These are phyloP conservation scores for Suhomyces coccinellae DNA, from an alignment of 1,139 yeast species.

Conservation along the genomic window DNA sequence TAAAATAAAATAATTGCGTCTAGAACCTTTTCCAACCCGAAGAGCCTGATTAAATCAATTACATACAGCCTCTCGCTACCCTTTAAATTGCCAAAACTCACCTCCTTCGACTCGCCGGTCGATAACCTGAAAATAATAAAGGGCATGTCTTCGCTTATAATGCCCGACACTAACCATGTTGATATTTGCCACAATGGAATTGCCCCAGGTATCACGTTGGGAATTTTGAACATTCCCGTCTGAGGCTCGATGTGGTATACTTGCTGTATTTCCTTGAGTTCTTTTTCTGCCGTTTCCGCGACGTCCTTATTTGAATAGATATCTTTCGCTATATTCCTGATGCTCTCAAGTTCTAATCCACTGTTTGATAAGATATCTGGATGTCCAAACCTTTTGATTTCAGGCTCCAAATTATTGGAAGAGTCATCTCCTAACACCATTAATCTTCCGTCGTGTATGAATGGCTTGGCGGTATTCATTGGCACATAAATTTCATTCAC, in stretches of 20 bases:
- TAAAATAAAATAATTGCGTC: conserved; percentile 9
- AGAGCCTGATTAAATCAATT: conserved; percentile 19
- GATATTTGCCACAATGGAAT: conserved; percentile 49
- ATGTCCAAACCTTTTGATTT: conserved; percentile 19
- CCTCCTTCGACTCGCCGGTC: conserved; percentile 15
- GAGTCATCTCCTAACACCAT: conserved; percentile 34
- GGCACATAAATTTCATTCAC: conserved; percentile 48
- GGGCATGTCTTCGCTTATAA: conserved; percentile 19
- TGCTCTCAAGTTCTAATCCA: conserved; percentile 10
- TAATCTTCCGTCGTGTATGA: conserved; percentile 41
- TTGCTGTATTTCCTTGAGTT: conserved; percentile 22
- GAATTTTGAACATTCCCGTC: conserved; percentile 24
- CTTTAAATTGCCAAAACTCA: conserved; percentile 22
- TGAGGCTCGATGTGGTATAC: conserved; percentile 17
- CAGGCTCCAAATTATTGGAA: conserved; percentile 15
- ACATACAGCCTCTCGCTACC: conserved; percentile 12
- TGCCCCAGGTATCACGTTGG: conserved; percentile 52
- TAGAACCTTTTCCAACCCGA: conserved; percentile 17
- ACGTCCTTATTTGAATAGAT: conserved; percentile 34
- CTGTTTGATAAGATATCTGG: conserved; percentile 19
- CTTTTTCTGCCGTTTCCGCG: conserved; percentile 24
- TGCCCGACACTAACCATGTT: conserved; percentile 24
- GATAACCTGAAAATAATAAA: conserved; percentile 19
- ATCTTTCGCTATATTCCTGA: conserved; percentile 33
- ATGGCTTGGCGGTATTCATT: conserved; percentile 32